These are phyloP conservation scores for Diaporthe aspalathi DNA, from an alignment of 2,329 filamentous ascomycete species.

Conservation along the genomic window DNA sequence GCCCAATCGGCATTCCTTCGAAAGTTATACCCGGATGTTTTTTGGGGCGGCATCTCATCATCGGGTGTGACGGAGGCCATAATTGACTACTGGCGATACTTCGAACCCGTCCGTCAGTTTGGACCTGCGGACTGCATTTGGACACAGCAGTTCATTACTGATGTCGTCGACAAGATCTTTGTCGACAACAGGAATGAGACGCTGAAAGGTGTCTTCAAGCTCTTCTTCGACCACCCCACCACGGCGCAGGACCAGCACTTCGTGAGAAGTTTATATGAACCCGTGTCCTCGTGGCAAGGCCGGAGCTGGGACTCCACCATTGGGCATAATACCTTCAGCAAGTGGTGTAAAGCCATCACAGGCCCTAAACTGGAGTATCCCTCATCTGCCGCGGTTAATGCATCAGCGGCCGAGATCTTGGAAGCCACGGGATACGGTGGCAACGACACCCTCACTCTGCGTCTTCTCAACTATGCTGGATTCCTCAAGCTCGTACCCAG, in stretches of 20 bases:
- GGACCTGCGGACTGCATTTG: conserved; percentile 70
- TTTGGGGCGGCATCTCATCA: conserved; percentile 82
- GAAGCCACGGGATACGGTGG: conserved; percentile 1
- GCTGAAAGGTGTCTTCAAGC: conserved; percentile 57
- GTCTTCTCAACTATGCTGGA: conserved; percentile 7
- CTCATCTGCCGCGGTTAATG: not conserved
- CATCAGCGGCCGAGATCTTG: not conserved
- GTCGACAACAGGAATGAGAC: conserved; percentile 51
- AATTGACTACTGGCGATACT: conserved; percentile 78
- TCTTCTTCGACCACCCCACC: conserved; percentile 57
- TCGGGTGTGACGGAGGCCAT: conserved; percentile 84
- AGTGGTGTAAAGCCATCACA: not conserved
- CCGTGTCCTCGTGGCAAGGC: conserved; percentile 57
- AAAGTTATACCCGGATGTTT: conserved; percentile 80
- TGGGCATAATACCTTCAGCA: conserved; percentile 52
- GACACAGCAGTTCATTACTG: conserved; percentile 67
- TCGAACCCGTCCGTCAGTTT: conserved; percentile 61
- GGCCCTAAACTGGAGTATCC: not conserved
- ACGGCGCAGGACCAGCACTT: conserved; percentile 61
- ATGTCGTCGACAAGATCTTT: conserved; percentile 63
- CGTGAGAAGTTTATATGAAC: conserved; percentile 53
- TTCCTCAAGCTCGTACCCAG: conserved; percentile 34
- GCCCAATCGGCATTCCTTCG: conserved; percentile 81
- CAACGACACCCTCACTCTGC: not conserved
- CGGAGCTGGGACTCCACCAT: conserved; percentile 65